Evolutionary conservation across 305 asterid species (phyloP), one percentile per base, ranked within the genome.

Genomic region (Fraxinus dipetala): DNA sequence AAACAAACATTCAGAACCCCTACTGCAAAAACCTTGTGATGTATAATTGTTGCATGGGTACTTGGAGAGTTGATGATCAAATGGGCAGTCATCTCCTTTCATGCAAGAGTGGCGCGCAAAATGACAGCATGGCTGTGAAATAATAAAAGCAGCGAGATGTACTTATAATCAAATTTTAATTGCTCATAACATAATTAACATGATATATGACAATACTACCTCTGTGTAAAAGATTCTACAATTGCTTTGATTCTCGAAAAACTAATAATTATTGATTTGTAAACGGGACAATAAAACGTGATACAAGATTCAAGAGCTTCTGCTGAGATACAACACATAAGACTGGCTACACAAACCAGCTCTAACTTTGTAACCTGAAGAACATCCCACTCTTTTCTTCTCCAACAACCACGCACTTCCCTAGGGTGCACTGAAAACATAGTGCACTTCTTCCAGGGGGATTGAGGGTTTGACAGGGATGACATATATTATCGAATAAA

Each of bases 1-100:
- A 83, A 96, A 96, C 91, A 92, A 85, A 84, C 99, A 96, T 74
- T 85, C 88, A 78, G 94, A 86, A 80, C 98, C 97, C 88, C 99
- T 89, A 85, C 79, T 83, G 88, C 99, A 96, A 89, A 87, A 93
- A 78, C 98, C 97, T 1, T 79, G 88, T 80, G 91, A 43, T 65
- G 86, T 76, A 87, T 81, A 83, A 76, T 93, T 94, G 70, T 88
- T 85, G 92, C 99, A 94, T 18, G 93, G 96, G 87, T 93, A 95
- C 83, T 92, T 93, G 43, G 97, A 92, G 85, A 94, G 97, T 81
- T 91, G 85, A 77, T 94, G 96, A 85, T 92, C 98, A 86, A 70
- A 93, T 20, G 97, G 96, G 81, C 95, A 91, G 63, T 89, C 90
- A 59, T 89, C 92, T 82, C 99, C 99, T 91, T 96, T 96, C 99